A percentile compares a stretch with the other conserved stretches of the same genome.
These are phyloP conservation scores for Phytophthora kernoviae DNA, from an alignment of 352 stramenopile genomes.

Conservation along the genomic window DNA sequence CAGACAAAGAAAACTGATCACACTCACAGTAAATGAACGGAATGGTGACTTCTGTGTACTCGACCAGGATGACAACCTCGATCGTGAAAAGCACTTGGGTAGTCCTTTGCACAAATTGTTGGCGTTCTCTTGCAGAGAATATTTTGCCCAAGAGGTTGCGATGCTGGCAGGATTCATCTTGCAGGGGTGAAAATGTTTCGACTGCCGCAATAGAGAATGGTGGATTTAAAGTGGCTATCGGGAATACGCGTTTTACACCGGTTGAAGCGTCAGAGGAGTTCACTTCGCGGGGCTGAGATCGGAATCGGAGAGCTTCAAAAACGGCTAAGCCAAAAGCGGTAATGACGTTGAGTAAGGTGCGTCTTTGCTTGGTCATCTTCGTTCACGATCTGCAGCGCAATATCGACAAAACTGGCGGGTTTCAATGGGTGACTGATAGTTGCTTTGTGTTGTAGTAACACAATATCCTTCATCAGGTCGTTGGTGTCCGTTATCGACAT, in stretches of 20 bases:
- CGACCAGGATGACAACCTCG: conserved; percentile 33
- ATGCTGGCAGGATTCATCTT: background rate
- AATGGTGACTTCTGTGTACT: conserved; percentile 37
- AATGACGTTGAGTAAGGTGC: background rate
- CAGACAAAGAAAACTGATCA: no score
- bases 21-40: conserved; percentile 33
- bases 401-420: conserved; percentile 7
- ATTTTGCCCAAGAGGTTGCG: background rate
- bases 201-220: conserved; percentile 12
- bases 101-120: conserved; percentile 12
- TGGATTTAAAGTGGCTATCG: background rate
- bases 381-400: conserved; percentile 12
- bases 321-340: conserved; percentile 2
- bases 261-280: background rate
- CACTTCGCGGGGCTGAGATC: background rate
- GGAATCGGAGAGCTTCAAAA: conserved; percentile 2
- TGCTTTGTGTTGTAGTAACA: conserved; percentile 13
- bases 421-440: background rate
- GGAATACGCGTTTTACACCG: background rate
- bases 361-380: background rate
- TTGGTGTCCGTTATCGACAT: conserved; percentile 27
- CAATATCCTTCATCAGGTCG: conserved; percentile 4
- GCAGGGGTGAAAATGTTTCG: background rate
- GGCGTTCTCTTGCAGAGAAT: conserved; percentile 8
- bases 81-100: conserved; percentile 31